Evolutionary conservation across 352 stramenopile genomes (phyloP).

Genomic region (Globisporangium middletonii): DNA sequence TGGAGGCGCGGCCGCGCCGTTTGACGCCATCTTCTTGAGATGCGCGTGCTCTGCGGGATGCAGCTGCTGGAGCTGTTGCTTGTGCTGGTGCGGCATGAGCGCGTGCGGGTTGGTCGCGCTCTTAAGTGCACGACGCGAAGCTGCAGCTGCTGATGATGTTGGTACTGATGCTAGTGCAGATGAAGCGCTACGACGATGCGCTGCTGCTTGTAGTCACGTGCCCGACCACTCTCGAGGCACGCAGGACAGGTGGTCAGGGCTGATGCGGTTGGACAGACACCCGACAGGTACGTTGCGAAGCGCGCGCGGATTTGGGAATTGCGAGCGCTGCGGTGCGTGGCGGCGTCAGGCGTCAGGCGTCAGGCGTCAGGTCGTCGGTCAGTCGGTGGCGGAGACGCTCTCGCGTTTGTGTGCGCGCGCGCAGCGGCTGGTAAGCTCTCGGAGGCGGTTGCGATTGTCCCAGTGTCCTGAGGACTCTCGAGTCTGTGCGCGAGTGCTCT

Average conservation of each 20-base stretch:
- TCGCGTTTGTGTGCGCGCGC: too few relatives aligned
- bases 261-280: too few relatives aligned
- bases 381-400: not conserved
- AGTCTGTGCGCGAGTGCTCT: not conserved
- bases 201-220: too few relatives aligned
- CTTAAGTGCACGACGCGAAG: too few relatives aligned
- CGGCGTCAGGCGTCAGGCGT: not conserved
- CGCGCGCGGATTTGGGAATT: not conserved
- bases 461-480: slow-evolving; percentile 4
- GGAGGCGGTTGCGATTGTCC: slow-evolving; percentile 4
- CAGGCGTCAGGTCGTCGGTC: not conserved
- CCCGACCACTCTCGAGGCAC: too few relatives aligned
- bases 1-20: not conserved
- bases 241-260: too few relatives aligned
- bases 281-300: too few relatives aligned
- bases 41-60: slow-evolving; percentile 1
- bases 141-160: too few relatives aligned
- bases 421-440: not conserved
- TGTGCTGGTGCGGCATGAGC: not conserved
- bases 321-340: not conserved
- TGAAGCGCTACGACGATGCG: too few relatives aligned
- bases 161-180: not conserved
- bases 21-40: slow-evolving; percentile 14
- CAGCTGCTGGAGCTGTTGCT: slow-evolving; percentile 2
- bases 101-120: not conserved